Percentiles rank a stretch among this genome's conserved stretches.
These are phyloP conservation scores for Aspergillus bridgeri DNA, from an alignment of 495 filamentous ascomycete species.

Conservation along the genomic window DNA sequence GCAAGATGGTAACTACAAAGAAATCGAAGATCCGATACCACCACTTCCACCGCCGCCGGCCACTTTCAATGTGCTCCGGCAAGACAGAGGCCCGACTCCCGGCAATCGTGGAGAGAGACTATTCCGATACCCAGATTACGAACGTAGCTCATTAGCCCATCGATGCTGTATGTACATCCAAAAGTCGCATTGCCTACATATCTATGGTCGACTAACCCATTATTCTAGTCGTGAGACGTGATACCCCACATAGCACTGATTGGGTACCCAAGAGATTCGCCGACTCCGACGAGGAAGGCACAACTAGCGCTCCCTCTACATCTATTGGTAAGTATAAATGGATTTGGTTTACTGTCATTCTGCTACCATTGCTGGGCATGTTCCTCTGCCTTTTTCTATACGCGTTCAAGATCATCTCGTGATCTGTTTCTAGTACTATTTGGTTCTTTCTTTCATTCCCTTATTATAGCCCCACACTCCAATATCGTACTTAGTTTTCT, in stretches of 20 bases:
- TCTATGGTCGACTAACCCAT: background rate
- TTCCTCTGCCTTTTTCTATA: slow-evolving; percentile 36
- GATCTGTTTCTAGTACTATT: slow-evolving; percentile 7
- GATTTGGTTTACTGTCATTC: slow-evolving; percentile 28
- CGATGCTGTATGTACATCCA: background rate
- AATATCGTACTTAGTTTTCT: background rate
- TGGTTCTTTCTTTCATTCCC: background rate
- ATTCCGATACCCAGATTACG: slow-evolving; percentile 5
- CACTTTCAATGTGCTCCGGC: background rate
- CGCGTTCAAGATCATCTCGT: slow-evolving; percentile 28
- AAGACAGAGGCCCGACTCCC: background rate
- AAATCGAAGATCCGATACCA: slow-evolving; percentile 26
- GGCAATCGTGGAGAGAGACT: background rate
- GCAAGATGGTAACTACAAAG: background rate
- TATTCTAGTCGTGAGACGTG: background rate
- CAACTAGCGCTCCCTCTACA: slow-evolving; percentile 3
- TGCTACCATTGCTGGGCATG: slow-evolving; percentile 27
- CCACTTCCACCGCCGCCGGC: slow-evolving; percentile 9
- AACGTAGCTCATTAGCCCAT: slow-evolving; percentile 14
- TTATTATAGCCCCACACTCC: background rate
- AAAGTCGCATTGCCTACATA: background rate
- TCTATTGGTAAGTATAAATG: slow-evolving; percentile 29
- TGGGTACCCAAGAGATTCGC: background rate
- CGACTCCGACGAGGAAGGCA: background rate
- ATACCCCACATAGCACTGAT: background rate